A percentile compares a stretch with the other conserved stretches of the same genome.
Evolutionary conservation across 768 basidiomycete genomes (phyloP).

Genomic region (Xerocomus brunneocitrinus): DNA sequence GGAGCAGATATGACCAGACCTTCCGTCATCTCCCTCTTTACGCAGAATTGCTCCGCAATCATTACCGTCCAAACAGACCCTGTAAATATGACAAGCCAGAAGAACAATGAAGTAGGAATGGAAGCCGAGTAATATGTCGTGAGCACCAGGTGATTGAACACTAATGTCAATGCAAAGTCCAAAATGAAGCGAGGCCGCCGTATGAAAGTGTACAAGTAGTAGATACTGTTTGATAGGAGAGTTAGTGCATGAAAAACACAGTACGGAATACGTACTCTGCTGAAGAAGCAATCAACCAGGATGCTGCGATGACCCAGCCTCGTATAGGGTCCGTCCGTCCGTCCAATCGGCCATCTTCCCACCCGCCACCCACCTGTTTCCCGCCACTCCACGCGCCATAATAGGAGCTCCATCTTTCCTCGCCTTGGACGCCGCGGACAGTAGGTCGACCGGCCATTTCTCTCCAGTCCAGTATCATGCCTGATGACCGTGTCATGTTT

Average conservation of each 20-base stretch:
- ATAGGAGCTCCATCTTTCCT: constrained; percentile 61
- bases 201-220: constrained; percentile 82
- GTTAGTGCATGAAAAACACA: constrained; percentile 5
- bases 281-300: constrained; percentile 79
- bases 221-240: constrained; percentile 41
- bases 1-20: constrained; percentile 56
- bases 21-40: constrained; percentile 84
- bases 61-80: constrained; percentile 74
- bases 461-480: constrained; percentile 97
- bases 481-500: constrained; percentile 31
- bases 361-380: constrained; percentile 60
- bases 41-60: constrained; percentile 87
- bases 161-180: constrained; percentile 87
- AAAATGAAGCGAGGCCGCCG: constrained; percentile 91
- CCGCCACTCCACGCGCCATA: constrained; percentile 80
- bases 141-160: constrained; percentile 88
- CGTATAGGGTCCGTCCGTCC: constrained; percentile 72
- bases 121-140: constrained; percentile 75
- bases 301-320: constrained; percentile 86
- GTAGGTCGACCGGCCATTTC: constrained; percentile 88
- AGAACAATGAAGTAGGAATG: constrained; percentile 86
- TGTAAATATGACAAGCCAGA: constrained; percentile 76
- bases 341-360: constrained; percentile 50
- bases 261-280: constrained; percentile 68
- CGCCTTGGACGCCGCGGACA: constrained; percentile 58